A percentile compares a stretch with the other conserved stretches of the same genome.
Evolutionary conservation across 2,329 filamentous ascomycete genomes (phyloP).

Genomic region (Fusarium hostae): DNA sequence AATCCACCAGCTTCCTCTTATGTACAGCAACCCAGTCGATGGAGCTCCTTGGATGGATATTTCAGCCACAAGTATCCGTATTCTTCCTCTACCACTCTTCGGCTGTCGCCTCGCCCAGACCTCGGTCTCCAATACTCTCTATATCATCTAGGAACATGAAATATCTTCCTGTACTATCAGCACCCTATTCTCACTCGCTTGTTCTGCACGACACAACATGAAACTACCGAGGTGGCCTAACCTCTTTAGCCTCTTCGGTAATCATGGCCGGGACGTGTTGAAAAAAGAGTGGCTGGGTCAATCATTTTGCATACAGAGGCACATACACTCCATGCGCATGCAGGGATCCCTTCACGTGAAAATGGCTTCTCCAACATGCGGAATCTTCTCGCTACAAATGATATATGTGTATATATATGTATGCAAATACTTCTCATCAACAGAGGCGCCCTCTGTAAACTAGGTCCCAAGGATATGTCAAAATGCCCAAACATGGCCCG

Average conservation of each 20-base stretch:
- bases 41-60: not conserved
- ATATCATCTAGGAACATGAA: not conserved
- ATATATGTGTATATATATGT: slow-evolving; percentile 10
- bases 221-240: slow-evolving; percentile 33
- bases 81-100: not conserved
- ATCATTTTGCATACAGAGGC: slow-evolving; percentile 3
- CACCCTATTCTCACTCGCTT: slow-evolving; percentile 4
- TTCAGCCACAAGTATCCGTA: not conserved
- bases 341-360: slow-evolving; percentile 38
- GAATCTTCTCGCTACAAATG: not conserved
- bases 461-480: slow-evolving; percentile 9
- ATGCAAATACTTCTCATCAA: slow-evolving; percentile 18
- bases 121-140: not conserved
- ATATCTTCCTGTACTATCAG: not conserved
- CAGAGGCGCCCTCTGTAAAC: slow-evolving; percentile 6
- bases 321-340: not conserved
- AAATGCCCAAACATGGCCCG: slow-evolving; percentile 25
- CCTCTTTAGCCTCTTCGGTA: slow-evolving; percentile 33
- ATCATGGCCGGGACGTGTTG: slow-evolving; percentile 27
- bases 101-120: not conserved
- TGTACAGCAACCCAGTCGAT: slow-evolving; percentile 6
- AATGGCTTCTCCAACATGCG: slow-evolving; percentile 6
- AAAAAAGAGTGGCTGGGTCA: slow-evolving; percentile 38
- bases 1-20: slow-evolving; percentile 28
- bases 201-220: slow-evolving; percentile 24